phyloP scores from a whole-genome alignment of 257 asterid species.

The Paraleonurus japonicus region DNA sequence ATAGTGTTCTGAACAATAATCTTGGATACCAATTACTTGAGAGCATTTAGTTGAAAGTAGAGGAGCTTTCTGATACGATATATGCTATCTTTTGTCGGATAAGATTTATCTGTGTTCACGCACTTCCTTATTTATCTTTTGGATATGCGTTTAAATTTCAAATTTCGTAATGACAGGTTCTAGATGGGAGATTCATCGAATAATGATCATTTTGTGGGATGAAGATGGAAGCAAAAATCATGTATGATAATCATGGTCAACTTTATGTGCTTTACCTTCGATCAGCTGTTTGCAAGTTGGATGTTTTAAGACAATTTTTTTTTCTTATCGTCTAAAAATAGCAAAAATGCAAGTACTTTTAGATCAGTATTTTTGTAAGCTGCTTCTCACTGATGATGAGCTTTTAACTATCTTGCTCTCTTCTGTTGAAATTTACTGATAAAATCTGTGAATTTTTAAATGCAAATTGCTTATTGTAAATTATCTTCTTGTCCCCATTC shows the following conservation, averaged over 20 bases:
- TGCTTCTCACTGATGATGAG: slow-evolving; percentile 15
- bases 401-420: not conserved
- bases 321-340: slow-evolving; percentile 11
- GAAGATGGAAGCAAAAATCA: slow-evolving; percentile 21
- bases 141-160: not conserved
- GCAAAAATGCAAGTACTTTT: slow-evolving; percentile 11
- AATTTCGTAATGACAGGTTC: slow-evolving; percentile 35
- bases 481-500: not conserved
- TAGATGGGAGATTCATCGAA: slow-evolving; percentile 25
- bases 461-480: slow-evolving; percentile 6
- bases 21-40: not conserved
- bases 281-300: slow-evolving; percentile 17
- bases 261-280: slow-evolving; percentile 9
- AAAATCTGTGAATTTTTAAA: not conserved
- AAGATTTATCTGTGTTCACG: not conserved
- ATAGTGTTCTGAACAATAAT: not conserved
- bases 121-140: not conserved
- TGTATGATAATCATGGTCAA: not conserved
- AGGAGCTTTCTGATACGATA: not conserved
- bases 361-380: slow-evolving; percentile 10
- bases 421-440: not conserved
- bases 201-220: slow-evolving; percentile 10
- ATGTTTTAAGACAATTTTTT: slow-evolving; percentile 14
- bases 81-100: not conserved
- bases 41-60: not conserved